Base-by-base conservation (phyloP, 1,139 yeast species). In the Candida sojae region DNA sequence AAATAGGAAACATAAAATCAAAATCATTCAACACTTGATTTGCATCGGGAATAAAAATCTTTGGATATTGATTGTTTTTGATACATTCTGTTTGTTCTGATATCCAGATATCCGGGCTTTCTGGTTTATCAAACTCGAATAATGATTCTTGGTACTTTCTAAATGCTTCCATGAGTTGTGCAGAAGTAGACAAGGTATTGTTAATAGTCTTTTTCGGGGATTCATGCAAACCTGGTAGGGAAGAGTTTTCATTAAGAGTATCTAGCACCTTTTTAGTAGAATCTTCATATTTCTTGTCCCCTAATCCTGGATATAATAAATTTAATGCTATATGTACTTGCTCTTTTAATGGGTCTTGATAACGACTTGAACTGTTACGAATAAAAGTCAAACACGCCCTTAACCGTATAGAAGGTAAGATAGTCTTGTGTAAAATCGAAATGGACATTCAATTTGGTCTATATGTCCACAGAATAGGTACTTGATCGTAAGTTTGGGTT, bases 221-320 rank as follows among this genome's bases (percentile, higher is more conserved):
- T 2, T 34, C 26, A 7, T 9, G 25, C 25, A 7, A 23, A 11
- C 9, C 13, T 36, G 12, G 30, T 36, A 7, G 9, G 8, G 30
- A 13, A 36, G 2, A 7, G 21, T 9, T 13, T 5, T 33, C 21
- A 2, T 37, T 25, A 11, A 29, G 17, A 10, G 8, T 17, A 6
- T 17, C 8, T 30, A 39, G 28, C 10, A 31, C 26, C n/a, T 42
- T 12, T 8, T n/a, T 10, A 3, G 36, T 33, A 9, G 31, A 23
- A 6, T n/a, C 8, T 12, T 25, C 26, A 34, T 42, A 34, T 12
- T 42, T 25, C 5, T 28, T 25, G 26, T 33, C 33, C 9, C 49
- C 51, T 17, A 50, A 37, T 4, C 51, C 49, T 9, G 53, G 53
- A 17, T 37, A 48, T 40, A 50, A 31, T 38, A 50, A 12, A 42